phyloP scores from a whole-genome alignment of 1,284 basidiomycete genomes.

The Boletus sp. region DNA sequence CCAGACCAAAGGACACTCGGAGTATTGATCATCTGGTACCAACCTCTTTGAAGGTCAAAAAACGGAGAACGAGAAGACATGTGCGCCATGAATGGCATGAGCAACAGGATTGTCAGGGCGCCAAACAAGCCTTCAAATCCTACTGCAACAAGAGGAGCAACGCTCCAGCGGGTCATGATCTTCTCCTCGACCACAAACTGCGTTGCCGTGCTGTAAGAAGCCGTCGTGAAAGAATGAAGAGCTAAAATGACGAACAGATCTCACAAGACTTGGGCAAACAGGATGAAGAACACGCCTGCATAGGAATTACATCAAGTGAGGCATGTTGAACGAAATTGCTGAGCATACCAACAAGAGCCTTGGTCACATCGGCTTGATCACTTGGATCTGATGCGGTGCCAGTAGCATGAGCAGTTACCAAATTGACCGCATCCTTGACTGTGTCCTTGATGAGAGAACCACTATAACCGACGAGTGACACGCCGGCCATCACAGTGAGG shows the following conservation, averaged over 20 bases:
- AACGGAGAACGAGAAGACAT: conserved; percentile 64
- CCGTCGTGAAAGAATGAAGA: conserved; percentile 20
- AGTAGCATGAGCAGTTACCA: conserved; percentile 23
- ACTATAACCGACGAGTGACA: conserved; percentile 88
- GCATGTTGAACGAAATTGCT: conserved; percentile 3
- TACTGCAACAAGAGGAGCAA: conserved; percentile 92
- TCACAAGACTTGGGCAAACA: conserved; percentile 97
- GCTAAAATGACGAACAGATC: conserved; percentile 34
- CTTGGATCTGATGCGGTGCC: conserved; percentile 37
- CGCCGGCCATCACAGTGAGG: conserved; percentile 86
- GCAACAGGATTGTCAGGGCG: conserved; percentile 69
- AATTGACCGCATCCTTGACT: conserved; percentile 44
- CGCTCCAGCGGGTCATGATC: conserved; percentile 77
- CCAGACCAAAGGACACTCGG: conserved; percentile 77
- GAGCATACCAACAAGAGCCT: conserved; percentile 63
- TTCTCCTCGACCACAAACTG: conserved; percentile 96
- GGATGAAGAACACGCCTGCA: conserved; percentile 82
- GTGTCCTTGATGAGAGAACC: conserved; percentile 83
- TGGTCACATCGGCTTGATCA: conserved; percentile 59
- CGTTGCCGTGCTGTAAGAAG: conserved; percentile 66
- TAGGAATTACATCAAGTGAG: conserved; percentile 1
- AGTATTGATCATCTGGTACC: conserved; percentile 83
- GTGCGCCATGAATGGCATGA: conserved; percentile 71
- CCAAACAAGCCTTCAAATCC: conserved; percentile 96
- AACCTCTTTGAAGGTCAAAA: conserved; percentile 91